Base-by-base conservation (phyloP, 1,284 basidiomycete genomes). In the Austropuccinia psidii region DNA sequence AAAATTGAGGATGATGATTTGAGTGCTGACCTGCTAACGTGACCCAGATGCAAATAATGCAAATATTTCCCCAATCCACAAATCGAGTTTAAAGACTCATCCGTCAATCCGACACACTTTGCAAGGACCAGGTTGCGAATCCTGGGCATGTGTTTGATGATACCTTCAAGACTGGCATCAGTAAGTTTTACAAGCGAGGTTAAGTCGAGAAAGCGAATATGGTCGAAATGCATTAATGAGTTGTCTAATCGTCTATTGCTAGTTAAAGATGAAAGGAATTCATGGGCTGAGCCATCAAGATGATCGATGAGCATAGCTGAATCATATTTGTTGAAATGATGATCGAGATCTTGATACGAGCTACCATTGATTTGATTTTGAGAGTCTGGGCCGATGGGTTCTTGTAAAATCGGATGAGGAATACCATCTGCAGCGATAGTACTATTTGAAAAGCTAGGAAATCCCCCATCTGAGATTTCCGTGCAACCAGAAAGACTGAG, bases 11-110 rank as follows among this genome's bases (percentile, higher is more conserved):
- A 27, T 35, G 5, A 17, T 45, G 39, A 15, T 39, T 19, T 35
- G 21, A 80, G 83, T 77, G 55, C 52, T 19, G 74, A 85, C 84
- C 79, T 85, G 37, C 84, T 82, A 60, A 92, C 89, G 82, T 98
- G 96, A 0, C 94, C 96, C 15, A 98, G 85, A 81, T 99, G 96
- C 47, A 99, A 85, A 80, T 96, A 93, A 81, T 98, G 96, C 41
- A 99, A 81, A 79, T 94, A 88, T 80, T 91, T 90, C 31, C 95
- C 95, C 19, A 99, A 84, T 78, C 85, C 85, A 79, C 90, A 90
- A 49, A 98, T 92, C 76, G 86, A 89, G 78, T 91, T 89, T 33
- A 98, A 86, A 2, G 90, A 86, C 67, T 85, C 86, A 81, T 98
- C 93, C 9, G 95, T 96, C 78, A 99, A 83, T 52, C 87, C 83